Percentiles rank a stretch among this genome's conserved stretches.
These are phyloP conservation scores for Mycosarcoma maydis DNA, from an alignment of 1,284 basidiomycete species.

Conservation along the genomic window DNA sequence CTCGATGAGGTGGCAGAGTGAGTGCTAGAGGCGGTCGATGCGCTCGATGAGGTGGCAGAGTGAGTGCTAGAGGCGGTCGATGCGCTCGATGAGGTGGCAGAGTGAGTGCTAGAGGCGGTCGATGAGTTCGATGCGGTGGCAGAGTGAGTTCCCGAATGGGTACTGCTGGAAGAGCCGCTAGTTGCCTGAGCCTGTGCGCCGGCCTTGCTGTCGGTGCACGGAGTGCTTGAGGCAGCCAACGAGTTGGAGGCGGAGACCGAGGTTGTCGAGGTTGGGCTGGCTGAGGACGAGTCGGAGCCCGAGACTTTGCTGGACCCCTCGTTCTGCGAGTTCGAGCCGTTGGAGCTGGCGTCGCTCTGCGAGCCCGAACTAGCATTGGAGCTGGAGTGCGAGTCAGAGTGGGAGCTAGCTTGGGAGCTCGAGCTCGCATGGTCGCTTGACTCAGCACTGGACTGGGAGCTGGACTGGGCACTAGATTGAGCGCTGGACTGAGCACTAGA, in stretches of 20 bases:
- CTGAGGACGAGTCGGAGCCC: slow-evolving; percentile 4
- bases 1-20: slow-evolving; percentile 1
- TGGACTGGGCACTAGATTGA: slow-evolving; percentile 5
- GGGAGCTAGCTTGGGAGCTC: slow-evolving; percentile 5
- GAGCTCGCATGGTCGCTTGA: slow-evolving; percentile 4
- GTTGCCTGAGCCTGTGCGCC: slow-evolving; percentile 9
- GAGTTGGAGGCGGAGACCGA: slow-evolving; percentile 14
- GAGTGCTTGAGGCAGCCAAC: slow-evolving; percentile 15
- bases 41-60: slow-evolving; percentile 4
- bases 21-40: slow-evolving; percentile 6
- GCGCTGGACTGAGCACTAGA: slow-evolving; percentile 4
- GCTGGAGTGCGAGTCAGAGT: slow-evolving; percentile 11
- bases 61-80: slow-evolving; percentile 4
- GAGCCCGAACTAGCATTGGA: slow-evolving; percentile 7
- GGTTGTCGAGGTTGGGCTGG: slow-evolving; percentile 24
- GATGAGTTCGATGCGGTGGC: slow-evolving; percentile 3
- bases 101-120: slow-evolving; percentile 1
- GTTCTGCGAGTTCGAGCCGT: neutral
- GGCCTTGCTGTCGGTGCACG: slow-evolving; percentile 23
- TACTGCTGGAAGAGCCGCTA: neutral
- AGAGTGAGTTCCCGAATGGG: neutral
- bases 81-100: slow-evolving; percentile 2
- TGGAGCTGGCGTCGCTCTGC: slow-evolving; percentile 2
- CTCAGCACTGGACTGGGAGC: slow-evolving; percentile 11
- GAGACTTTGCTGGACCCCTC: neutral